Evolutionary conservation across 768 basidiomycete genomes (phyloP).

Genomic region (Udeniomyces megalosporus): DNA sequence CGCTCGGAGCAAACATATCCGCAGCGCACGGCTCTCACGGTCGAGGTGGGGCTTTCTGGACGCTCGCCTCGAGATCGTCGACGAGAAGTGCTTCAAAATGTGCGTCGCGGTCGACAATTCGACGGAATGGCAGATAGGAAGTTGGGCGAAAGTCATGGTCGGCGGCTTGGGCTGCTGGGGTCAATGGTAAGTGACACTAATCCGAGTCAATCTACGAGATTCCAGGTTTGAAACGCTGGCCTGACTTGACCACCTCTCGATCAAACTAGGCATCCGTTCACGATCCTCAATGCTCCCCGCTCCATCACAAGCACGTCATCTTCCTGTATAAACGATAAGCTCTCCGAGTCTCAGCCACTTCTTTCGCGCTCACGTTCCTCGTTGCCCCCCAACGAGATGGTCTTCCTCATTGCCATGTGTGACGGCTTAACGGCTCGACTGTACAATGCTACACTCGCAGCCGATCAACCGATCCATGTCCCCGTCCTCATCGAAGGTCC

Average conservation of each 20-base stretch:
- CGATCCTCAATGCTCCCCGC: background rate
- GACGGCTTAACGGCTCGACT: background rate
- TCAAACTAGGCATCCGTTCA: background rate
- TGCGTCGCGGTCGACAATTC: background rate
- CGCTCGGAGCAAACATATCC: background rate
- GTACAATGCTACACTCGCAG: background rate
- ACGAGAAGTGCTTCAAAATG: background rate
- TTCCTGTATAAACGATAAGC: too few relatives aligned
- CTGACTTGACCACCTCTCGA: background rate
- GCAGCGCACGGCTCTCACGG: background rate
- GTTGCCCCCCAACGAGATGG: background rate
- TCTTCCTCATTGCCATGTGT: background rate
- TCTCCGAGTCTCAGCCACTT: too few relatives aligned
- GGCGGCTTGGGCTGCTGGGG: background rate
- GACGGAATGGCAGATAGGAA: background rate
- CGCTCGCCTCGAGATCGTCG: background rate
- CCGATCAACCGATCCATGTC: background rate
- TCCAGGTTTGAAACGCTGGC: too few relatives aligned
- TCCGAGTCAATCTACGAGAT: too few relatives aligned
- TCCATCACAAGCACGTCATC: background rate
- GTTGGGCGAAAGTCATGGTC: conserved; percentile 1
- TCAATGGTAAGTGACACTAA: background rate
- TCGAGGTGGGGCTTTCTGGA: background rate
- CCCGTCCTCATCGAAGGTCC: conserved; percentile 2
- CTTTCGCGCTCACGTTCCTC: too few relatives aligned